Evolutionary conservation across 164 flowering plant species (phyloP), one percentile per base, ranked within the genome.

Genomic region (Buxus sempervirens): DNA sequence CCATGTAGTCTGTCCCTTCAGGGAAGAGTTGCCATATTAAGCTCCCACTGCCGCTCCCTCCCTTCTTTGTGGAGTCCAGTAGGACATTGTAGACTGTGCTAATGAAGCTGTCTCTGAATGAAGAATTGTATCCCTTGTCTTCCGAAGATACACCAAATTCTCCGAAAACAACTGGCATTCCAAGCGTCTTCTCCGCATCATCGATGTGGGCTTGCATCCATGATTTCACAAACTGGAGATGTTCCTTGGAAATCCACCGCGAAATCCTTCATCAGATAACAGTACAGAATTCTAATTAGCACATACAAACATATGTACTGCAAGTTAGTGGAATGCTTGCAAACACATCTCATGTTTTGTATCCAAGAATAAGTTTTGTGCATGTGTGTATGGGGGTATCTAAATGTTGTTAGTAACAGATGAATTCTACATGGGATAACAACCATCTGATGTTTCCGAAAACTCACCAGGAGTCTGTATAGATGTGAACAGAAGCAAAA

Each of bases 171-270:
- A 95, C 92, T 0, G 98, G 98, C 97, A 91, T 91, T 21, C 78
- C 82, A 4, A 91, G 92, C n/a, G 64, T 69, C 24, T 83, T 89
- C 75, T 91, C 96, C 0, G 91, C 90, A 68, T 94, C 97, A 0
- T 90, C 85, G 24, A 90, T 88, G 82, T 94, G 98, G 2, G 95
- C 79, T 82, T 87, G 82, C 89, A 89, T 90, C 97, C 98, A 94
- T 70, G 90, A 77, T 59, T 76, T 83, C 62, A 78, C 83, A 78
- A 91, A 94, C 45, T 80, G 72, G 59, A 91, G 53, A 66, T 88
- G 93, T 4, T 74, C 70, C 60, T 82, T 87, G 0, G 91, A 75
- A 26, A 90, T 77, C 9, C 87, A 16, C 76, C 64, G 82, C 0
- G 98, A 94, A 62, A 94, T 77, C 98, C 98, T 94, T 76, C 80